Percentiles rank a stretch among this genome's conserved stretches.
Conservation (phyloP, 768 basidiomycete genomes). For the Wakefieldia striispora region DNA sequence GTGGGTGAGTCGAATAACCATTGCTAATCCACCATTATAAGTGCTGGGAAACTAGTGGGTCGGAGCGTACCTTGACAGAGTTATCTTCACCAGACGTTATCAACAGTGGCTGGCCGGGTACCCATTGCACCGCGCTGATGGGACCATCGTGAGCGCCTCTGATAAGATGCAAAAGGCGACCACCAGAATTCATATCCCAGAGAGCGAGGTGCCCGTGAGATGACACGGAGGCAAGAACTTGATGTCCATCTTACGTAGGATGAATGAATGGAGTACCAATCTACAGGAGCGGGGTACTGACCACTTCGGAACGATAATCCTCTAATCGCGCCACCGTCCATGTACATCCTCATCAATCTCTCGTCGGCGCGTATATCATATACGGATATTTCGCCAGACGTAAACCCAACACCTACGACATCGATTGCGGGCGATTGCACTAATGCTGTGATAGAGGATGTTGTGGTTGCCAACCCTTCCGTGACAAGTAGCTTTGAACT, state of each 20-base stretch:
- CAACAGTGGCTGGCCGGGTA: slow-evolving; percentile 88
- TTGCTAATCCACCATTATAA: slow-evolving; percentile 58
- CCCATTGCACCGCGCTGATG: slow-evolving; percentile 84
- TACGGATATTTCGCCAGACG: slow-evolving; percentile 82
- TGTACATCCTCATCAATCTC: slow-evolving; percentile 80
- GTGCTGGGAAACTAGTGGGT: neutral
- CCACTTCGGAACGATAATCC: slow-evolving; percentile 86
- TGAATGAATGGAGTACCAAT: slow-evolving; percentile 1
- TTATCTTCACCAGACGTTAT: slow-evolving; percentile 93
- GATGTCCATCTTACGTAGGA: slow-evolving; percentile 66
- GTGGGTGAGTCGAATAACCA: slow-evolving; percentile 96
- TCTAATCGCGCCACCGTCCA: slow-evolving; percentile 81
- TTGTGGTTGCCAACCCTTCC: slow-evolving; percentile 27
- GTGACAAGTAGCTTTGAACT: slow-evolving; percentile 49
- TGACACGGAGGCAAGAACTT: slow-evolving; percentile 84
- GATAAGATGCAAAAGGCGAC: slow-evolving; percentile 79
- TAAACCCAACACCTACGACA: slow-evolving; percentile 89
- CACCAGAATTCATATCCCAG: slow-evolving; percentile 88
- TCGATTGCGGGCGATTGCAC: slow-evolving; percentile 95
- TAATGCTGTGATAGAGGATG: slow-evolving; percentile 61
- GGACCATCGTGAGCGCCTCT: slow-evolving; percentile 88
- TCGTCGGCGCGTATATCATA: slow-evolving; percentile 92
- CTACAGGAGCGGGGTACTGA: slow-evolving; percentile 34
- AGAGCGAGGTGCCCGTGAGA: slow-evolving; percentile 86
- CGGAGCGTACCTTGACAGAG: slow-evolving; percentile 74